Evolutionary conservation across 129 eudicot species (phyloP), one percentile per base, ranked within the genome.

Genomic region (Erigeron canadensis): DNA sequence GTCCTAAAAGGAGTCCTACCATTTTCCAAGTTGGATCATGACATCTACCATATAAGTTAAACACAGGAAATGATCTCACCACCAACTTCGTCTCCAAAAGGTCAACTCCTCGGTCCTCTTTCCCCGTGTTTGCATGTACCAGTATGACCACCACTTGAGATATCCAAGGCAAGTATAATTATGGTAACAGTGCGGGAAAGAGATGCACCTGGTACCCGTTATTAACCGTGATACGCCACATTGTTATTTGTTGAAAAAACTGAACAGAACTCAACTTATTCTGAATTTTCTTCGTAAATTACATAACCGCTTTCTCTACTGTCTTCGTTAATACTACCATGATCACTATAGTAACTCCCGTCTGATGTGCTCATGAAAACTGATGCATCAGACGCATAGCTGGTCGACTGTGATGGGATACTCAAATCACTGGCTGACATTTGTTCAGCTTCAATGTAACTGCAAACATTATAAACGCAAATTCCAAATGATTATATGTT

Each of bases 321-420:
- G 61, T 85, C 85, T 65, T 90, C 96, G 16, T 83, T 83, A 9
- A 90, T 89, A 42, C 95, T 87, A 51, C 94, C 87, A 43, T 63
- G 86, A 41, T 90, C 91, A 37, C 95, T 87, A 64, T 78, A 68
- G 55, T 85, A 87, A 81, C 91, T 85, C 48, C 84, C 79, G 10
- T 87, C 97, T 11, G 89, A 83, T 56, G 88, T 83, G 71, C 80
- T 82, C 69, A 72, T 59, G 63, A 74, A 69, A 13, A 67, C 21
- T 10, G 84, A 71, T 3, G 78, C 86, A 67, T 78, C 86, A 72
- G 83, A 84, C 65, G 88, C 53, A 45, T 68, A 76, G 73, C 86
- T 75, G 80, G 83, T 81, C 10, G 81, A 68, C 58, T 73, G 70
- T 9, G 84, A 69, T 18, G 77, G 79, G 67, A 82, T 73, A 79